phyloP scores from a whole-genome alignment of 192 early-diverging fungal genomes.

The Entomortierella chlamydospora region DNA sequence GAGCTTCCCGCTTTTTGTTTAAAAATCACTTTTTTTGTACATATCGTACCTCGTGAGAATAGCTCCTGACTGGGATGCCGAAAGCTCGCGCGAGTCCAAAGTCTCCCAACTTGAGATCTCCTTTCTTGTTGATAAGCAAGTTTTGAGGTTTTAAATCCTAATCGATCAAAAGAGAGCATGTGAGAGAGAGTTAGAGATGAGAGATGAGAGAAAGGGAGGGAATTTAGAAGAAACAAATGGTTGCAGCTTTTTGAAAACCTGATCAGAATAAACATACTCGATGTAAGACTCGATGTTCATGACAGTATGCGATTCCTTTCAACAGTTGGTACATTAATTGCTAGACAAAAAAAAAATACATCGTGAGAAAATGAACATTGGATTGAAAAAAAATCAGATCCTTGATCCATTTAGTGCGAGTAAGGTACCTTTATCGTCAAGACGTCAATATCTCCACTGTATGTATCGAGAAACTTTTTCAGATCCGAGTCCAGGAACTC shows the following conservation, averaged over 20 bases:
- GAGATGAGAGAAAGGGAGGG: not conserved
- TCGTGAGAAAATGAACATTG: not conserved
- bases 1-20: not conserved
- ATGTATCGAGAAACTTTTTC: constrained; percentile 97
- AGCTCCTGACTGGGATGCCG: constrained; percentile 92
- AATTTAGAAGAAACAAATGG: no score
- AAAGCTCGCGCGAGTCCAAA: constrained; percentile 98
- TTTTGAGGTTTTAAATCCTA: constrained; percentile 91
- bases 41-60: constrained; percentile 79
- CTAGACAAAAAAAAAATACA: constrained; percentile 49
- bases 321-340: constrained; percentile 98
- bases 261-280: constrained; percentile 62
- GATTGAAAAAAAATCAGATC: no score
- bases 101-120: constrained; percentile 88
- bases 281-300: constrained; percentile 95
- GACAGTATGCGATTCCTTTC: constrained; percentile 97
- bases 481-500: constrained; percentile 98
- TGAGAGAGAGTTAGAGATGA: not conserved
- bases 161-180: not conserved
- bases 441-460: constrained; percentile 82
- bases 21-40: not conserved
- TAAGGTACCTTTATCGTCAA: constrained; percentile 84
- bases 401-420: no score
- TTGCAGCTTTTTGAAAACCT: no score
- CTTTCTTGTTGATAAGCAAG: constrained; percentile 94